Evolutionary conservation across 1,284 basidiomycete species (phyloP).

Genomic region (Microbotryum violaceum): DNA sequence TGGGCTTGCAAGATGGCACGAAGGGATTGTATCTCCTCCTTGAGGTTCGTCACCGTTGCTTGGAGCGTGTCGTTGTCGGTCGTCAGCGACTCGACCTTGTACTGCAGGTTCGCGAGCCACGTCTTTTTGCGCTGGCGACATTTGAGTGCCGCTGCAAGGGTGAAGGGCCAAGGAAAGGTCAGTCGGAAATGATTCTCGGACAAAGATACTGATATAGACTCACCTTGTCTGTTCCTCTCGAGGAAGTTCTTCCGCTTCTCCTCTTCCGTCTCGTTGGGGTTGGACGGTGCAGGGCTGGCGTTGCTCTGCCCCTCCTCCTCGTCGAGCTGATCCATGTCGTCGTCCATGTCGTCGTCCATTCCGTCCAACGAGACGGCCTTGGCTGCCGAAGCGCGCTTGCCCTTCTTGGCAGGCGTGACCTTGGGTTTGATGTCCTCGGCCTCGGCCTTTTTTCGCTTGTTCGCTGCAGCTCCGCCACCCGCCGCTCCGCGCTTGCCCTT

Average conservation of each 20-base stretch:
- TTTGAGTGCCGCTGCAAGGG: conserved; percentile 75
- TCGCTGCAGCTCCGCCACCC: conserved; percentile 34
- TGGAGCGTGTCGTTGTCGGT: conserved; percentile 90
- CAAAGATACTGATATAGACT: conserved; percentile 26
- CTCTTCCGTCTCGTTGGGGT: conserved; percentile 87
- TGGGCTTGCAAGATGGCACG: conserved; percentile 42
- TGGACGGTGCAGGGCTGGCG: conserved; percentile 8
- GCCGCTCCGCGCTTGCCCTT: conserved; percentile 17
- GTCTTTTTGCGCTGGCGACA: conserved; percentile 98
- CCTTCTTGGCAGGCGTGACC: not conserved
- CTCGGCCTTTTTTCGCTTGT: conserved; percentile 42
- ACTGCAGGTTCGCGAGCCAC: conserved; percentile 86
- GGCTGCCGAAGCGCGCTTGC: conserved; percentile 5
- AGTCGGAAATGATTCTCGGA: not conserved
- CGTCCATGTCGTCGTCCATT: conserved; percentile 48
- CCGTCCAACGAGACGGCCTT: conserved; percentile 28
- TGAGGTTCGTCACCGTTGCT: conserved; percentile 46
- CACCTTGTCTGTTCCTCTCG: conserved; percentile 89
- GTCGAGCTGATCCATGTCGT: conserved; percentile 36
- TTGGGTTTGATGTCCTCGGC: conserved; percentile 14
- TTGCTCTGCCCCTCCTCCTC: conserved; percentile 5
- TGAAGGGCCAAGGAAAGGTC: conserved; percentile 7
- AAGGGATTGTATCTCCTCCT: conserved; percentile 54
- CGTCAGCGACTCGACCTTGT: conserved; percentile 80
- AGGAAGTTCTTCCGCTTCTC: conserved; percentile 91